phyloP scores from a whole-genome alignment of 495 filamentous ascomycete genomes.

The Aspergillus kassunensis region DNA sequence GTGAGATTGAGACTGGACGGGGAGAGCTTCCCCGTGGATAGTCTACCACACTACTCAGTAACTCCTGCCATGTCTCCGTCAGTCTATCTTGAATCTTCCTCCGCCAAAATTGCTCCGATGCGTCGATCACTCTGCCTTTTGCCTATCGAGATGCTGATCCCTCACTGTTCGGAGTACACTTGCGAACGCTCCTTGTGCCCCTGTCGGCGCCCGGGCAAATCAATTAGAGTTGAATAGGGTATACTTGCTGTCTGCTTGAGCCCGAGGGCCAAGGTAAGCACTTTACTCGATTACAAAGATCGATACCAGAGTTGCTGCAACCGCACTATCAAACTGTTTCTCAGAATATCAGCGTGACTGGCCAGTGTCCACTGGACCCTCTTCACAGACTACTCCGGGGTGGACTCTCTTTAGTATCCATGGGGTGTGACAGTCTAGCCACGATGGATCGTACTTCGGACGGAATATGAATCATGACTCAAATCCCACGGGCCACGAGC shows the following conservation, averaged over 20 bases:
- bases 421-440: not conserved
- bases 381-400: too few relatives aligned
- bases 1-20: not conserved
- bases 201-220: not conserved
- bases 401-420: too few relatives aligned
- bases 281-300: too few relatives aligned
- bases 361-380: too few relatives aligned
- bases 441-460: not conserved
- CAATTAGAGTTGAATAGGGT: slow-evolving; percentile 4
- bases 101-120: not conserved
- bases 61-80: not conserved
- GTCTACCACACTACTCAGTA: too few relatives aligned
- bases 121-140: too few relatives aligned
- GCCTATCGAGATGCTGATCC: not conserved
- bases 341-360: too few relatives aligned
- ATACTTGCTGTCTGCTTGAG: not conserved
- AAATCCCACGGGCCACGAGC: not conserved
- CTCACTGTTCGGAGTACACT: not conserved
- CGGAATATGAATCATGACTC: not conserved
- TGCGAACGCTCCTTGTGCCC: not conserved
- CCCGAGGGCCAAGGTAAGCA: slow-evolving; percentile 1
- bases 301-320: too few relatives aligned
- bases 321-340: too few relatives aligned
- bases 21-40: not conserved
- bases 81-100: not conserved